phyloP scores from a whole-genome alignment of 768 basidiomycete genomes.

The Podaxis pistillaris region DNA sequence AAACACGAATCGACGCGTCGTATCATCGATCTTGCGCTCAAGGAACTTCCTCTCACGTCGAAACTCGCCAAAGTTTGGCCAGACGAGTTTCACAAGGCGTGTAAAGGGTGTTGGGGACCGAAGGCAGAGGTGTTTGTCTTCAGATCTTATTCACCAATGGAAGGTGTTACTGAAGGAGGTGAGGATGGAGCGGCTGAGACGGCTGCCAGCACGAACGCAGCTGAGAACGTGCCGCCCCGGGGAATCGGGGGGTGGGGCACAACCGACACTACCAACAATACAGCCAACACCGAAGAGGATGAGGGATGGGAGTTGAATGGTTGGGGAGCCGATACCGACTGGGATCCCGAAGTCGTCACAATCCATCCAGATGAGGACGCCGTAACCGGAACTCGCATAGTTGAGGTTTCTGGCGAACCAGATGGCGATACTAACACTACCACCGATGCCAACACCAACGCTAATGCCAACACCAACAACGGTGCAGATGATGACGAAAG shows the following conservation, averaged over 20 bases:
- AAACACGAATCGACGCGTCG: conserved; percentile 45
- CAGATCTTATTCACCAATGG: conserved; percentile 10
- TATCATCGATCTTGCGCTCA: conserved; percentile 41
- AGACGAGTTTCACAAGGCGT: conserved; percentile 49
- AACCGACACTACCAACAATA: neutral
- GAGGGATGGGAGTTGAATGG: conserved; percentile 5
- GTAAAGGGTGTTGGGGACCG: conserved; percentile 46
- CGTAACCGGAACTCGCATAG: neutral
- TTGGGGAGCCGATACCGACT: conserved; percentile 5
- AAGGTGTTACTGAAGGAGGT: neutral
- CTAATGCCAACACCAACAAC: neutral
- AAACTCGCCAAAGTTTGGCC: conserved; percentile 45
- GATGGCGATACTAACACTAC: neutral
- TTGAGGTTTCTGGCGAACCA: neutral
- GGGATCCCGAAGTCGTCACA: neutral
- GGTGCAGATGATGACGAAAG: conserved; percentile 2
- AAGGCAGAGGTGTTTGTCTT: conserved; percentile 37
- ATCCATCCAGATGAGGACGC: conserved; percentile 8
- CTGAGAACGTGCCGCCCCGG: neutral
- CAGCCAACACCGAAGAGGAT: neutral
- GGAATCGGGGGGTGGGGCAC: neutral
- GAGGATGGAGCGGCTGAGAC: neutral
- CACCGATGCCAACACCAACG: neutral
- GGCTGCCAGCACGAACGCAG: neutral
- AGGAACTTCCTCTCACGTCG: conserved; percentile 52